Evolutionary conservation across 495 filamentous ascomycete genomes (phyloP).

Genomic region (Daldinia vernicosa): DNA sequence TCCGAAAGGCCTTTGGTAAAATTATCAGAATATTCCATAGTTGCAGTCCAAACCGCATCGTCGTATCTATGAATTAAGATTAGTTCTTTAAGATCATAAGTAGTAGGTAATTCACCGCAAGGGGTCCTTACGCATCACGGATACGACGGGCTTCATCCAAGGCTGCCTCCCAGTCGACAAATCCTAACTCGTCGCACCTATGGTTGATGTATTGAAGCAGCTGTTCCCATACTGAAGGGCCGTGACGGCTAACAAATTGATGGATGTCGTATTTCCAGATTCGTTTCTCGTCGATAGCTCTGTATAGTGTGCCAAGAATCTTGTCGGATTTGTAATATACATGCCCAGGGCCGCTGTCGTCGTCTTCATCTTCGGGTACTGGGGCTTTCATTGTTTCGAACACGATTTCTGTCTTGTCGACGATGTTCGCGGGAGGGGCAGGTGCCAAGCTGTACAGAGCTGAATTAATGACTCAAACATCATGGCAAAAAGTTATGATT

Average conservation of each 20-base stretch:
- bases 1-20: conserved; percentile 68
- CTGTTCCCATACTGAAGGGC: conserved; percentile 52
- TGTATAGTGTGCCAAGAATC: conserved; percentile 75
- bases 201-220: conserved; percentile 58
- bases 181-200: conserved; percentile 30
- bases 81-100: not conserved
- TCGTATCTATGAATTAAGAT: conserved; percentile 66
- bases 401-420: conserved; percentile 54
- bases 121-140: conserved; percentile 60
- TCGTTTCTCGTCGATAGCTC: conserved; percentile 74
- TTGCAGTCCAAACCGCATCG: conserved; percentile 63
- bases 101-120: not conserved
- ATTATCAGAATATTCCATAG: conserved; percentile 66
- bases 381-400: conserved; percentile 49
- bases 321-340: conserved; percentile 74
- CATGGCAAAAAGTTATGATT: not conserved
- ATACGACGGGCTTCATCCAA: conserved; percentile 61
- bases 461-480: conserved; percentile 17
- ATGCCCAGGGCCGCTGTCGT: conserved; percentile 58
- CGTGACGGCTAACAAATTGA: conserved; percentile 30
- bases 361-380: conserved; percentile 60
- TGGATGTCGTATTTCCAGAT: conserved; percentile 69
- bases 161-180: conserved; percentile 46
- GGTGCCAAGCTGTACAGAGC: conserved; percentile 60
- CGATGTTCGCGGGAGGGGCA: conserved; percentile 66